phyloP scores from a whole-genome alignment of 2,329 filamentous ascomycete species.

The Knufia petricola region DNA sequence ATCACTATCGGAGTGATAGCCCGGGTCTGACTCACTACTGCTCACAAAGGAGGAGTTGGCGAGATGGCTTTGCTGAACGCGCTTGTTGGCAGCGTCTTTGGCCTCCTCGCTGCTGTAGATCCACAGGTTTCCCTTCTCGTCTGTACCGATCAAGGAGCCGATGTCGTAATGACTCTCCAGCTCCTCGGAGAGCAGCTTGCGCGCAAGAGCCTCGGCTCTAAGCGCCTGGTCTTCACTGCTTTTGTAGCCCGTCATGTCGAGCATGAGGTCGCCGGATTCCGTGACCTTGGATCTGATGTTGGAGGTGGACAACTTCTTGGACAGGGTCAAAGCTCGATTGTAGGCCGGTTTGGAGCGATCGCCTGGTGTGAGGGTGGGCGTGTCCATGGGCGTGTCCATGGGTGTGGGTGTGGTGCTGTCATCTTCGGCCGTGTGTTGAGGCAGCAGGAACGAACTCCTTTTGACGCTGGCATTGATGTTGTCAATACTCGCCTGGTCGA shows the following conservation, averaged over 20 bases:
- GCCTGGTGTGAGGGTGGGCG: neutral
- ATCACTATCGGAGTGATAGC: slow-evolving; percentile 83
- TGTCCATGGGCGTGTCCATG: neutral
- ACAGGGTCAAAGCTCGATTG: slow-evolving; percentile 71
- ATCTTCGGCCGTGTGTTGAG: slow-evolving; percentile 61
- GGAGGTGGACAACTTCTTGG: slow-evolving; percentile 74
- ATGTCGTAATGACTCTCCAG: slow-evolving; percentile 94
- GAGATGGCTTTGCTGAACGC: slow-evolving; percentile 44
- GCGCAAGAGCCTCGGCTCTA: slow-evolving; percentile 82
- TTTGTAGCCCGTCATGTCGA: slow-evolving; percentile 97
- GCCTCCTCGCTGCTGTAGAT: slow-evolving; percentile 98
- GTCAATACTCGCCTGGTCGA: slow-evolving; percentile 26
- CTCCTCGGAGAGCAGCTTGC: slow-evolving; percentile 86
- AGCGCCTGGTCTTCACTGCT: slow-evolving; percentile 86
- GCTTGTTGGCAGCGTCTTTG: slow-evolving; percentile 73
- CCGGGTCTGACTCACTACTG: slow-evolving; percentile 86
- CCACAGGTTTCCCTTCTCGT: slow-evolving; percentile 96
- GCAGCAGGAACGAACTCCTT: slow-evolving; percentile 11
- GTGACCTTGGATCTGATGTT: slow-evolving; percentile 94
- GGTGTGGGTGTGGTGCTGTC: slow-evolving; percentile 41
- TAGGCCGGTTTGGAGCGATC: slow-evolving; percentile 54
- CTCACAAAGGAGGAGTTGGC: slow-evolving; percentile 46
- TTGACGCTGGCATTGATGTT: slow-evolving; percentile 13
- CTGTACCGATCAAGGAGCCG: slow-evolving; percentile 85
- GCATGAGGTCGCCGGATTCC: slow-evolving; percentile 85